Conservation (phyloP, 768 basidiomycete genomes). For the Calocybe indica region DNA sequence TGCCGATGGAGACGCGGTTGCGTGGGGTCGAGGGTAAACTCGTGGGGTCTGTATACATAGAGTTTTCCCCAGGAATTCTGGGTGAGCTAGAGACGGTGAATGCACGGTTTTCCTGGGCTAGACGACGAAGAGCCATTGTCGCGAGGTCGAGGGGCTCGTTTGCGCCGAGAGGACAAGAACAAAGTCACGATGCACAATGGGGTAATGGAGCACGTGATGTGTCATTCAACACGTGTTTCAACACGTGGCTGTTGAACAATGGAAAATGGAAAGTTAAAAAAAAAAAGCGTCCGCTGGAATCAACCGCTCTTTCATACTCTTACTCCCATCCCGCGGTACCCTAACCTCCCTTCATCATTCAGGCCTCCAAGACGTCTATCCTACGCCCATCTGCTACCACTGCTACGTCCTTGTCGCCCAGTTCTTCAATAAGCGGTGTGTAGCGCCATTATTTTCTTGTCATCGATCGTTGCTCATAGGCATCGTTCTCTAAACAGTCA, state of each 20-base stretch:
- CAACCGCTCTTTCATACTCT: slow-evolving; percentile 11
- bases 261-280: slow-evolving; percentile 1
- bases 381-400: slow-evolving; percentile 42
- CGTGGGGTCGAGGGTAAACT: slow-evolving; percentile 34
- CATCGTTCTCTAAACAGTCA: slow-evolving; percentile 37
- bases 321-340: slow-evolving; percentile 20
- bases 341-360: slow-evolving; percentile 26
- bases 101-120: slow-evolving; percentile 48
- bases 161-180: background rate
- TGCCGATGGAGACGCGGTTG: slow-evolving; percentile 44
- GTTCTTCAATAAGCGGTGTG: slow-evolving; percentile 47
- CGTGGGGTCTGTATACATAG: slow-evolving; percentile 23
- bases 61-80: slow-evolving; percentile 17
- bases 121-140: slow-evolving; percentile 52
- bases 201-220: background rate
- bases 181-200: background rate
- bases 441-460: slow-evolving; percentile 6
- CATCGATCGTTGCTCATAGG: slow-evolving; percentile 8
- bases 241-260: slow-evolving; percentile 1
- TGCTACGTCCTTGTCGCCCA: slow-evolving; percentile 73
- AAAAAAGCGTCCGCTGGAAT: background rate
- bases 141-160: background rate
- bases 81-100: slow-evolving; percentile 29
- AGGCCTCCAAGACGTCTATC: slow-evolving; percentile 56
- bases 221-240: background rate